These are phyloP conservation scores for Pisolithus sp. DNA, from an alignment of 768 basidiomycete species.

Conservation along the genomic window DNA sequence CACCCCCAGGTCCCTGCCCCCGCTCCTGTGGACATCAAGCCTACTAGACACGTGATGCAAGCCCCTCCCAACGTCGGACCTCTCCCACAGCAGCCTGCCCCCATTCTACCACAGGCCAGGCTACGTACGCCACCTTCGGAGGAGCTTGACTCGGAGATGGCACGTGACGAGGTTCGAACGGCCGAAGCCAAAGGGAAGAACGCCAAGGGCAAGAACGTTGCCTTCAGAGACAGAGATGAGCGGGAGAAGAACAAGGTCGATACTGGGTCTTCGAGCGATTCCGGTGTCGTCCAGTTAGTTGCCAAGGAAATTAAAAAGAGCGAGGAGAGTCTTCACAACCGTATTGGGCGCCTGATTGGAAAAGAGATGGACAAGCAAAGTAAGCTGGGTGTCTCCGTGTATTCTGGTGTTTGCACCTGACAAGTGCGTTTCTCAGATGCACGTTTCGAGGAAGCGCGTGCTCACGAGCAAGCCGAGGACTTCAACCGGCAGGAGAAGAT, in stretches of 20 bases:
- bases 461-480: conserved; percentile 72
- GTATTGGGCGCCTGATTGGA: conserved; percentile 71
- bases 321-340: conserved; percentile 71
- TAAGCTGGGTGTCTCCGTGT: conserved; percentile 33
- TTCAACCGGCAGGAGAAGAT: conserved; percentile 85
- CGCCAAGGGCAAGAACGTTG: conserved; percentile 50
- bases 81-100: conserved; percentile 9
- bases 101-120: conserved; percentile 35
- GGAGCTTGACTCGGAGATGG: conserved; percentile 61
- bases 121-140: conserved; percentile 68
- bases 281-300: conserved; percentile 51
- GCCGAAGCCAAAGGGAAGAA: conserved; percentile 47
- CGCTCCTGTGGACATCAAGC: conserved; percentile 18
- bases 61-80: conserved; percentile 21
- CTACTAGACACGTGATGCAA: conserved; percentile 22
- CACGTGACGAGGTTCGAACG: conserved; percentile 51
- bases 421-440: conserved; percentile 46
- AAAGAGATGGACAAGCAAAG: conserved; percentile 91
- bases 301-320: conserved; percentile 77
- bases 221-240: conserved; percentile 55
- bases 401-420: conserved; percentile 2
- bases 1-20: conserved; percentile 24
- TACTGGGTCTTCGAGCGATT: conserved; percentile 38
- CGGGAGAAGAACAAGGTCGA: conserved; percentile 29
- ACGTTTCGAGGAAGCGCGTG: conserved; percentile 77